A percentile compares a stretch with the other conserved stretches of the same genome.
phyloP scores from a whole-genome alignment of 352 stramenopile species.

The Phytophthora quininea region DNA sequence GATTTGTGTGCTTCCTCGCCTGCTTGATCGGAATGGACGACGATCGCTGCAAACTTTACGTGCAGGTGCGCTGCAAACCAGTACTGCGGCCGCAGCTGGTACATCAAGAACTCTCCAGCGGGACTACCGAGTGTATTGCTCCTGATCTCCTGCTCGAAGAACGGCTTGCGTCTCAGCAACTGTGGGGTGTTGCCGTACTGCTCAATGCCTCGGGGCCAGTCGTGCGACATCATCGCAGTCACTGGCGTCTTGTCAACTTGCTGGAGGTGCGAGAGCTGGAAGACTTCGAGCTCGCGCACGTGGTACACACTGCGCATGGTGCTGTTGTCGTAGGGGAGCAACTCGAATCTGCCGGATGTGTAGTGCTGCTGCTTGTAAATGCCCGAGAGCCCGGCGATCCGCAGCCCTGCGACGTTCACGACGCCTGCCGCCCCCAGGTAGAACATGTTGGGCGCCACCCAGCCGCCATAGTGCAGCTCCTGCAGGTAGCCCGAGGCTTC shows the following conservation, averaged over 20 bases:
- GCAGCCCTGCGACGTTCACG: slow-evolving; percentile 91
- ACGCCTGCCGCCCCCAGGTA: slow-evolving; percentile 96
- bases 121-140: slow-evolving; percentile 94
- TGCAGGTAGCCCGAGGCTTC: slow-evolving; percentile 97
- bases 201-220: slow-evolving; percentile 98
- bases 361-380: slow-evolving; percentile 98
- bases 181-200: slow-evolving; percentile 91
- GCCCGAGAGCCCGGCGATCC: slow-evolving; percentile 97
- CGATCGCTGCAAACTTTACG: slow-evolving; percentile 97
- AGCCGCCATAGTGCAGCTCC: slow-evolving; percentile 98
- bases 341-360: slow-evolving; percentile 90
- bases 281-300: slow-evolving; percentile 93
- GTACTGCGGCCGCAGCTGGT: slow-evolving; percentile 90
- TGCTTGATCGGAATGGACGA: slow-evolving; percentile 69
- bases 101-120: slow-evolving; percentile 92
- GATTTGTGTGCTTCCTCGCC: slow-evolving; percentile 1
- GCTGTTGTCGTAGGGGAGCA: slow-evolving; percentile 64
- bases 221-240: slow-evolving; percentile 96
- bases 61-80: slow-evolving; percentile 99
- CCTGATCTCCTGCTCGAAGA: slow-evolving; percentile 95
- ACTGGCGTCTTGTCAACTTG: slow-evolving; percentile 57
- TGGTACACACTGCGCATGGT: slow-evolving; percentile 97
- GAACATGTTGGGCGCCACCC: slow-evolving; percentile 99
- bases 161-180: slow-evolving; percentile 94
- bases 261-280: slow-evolving; percentile 88